Evolutionary conservation across 176 grass and related monocot genomes (phyloP), one percentile per base, ranked within the genome.

Genomic region (Musa itinerans): DNA sequence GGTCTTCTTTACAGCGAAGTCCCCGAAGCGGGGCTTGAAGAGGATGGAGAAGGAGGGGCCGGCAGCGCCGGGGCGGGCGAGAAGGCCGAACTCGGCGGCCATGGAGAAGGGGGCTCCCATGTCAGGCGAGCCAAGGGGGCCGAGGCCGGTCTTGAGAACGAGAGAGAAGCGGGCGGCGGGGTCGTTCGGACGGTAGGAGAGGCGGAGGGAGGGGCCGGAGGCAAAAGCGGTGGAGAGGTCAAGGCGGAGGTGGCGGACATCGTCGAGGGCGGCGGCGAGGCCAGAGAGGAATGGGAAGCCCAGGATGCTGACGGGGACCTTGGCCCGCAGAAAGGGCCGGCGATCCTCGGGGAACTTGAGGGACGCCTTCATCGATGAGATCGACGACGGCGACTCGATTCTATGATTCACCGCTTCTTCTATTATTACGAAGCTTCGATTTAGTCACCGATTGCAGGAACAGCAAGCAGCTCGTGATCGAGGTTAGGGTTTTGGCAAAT

Each of bases 151-250:
- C 69, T 80, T 80, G 55, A 80, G 13, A 22, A 73, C 69, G 69
- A 80, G 48, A 68, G 56, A 57, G 69, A 80, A 80, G 68, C 48
- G 78, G 55, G 59, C 50, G 24, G 27, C 51, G 57, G 78, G 9
- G 9, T 80, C 55, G 55, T 80, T 80, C 13, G 78, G 78, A 43
- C 78, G 69, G 55, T 73, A 80, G 19, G 78, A 73, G 57, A 80
- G 53, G 69, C 78, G 78, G 43, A 73, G 50, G 34, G 56, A 80
- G 20, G 78, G 78, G 9, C 78, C 78, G 21, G 69, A 80, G 8
- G 24, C 69, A 69, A 80, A 80, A 57, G 68, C 78, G 68, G 78
- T 73, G n/a, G 56, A 70, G 29, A 80, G 69, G 68, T 80, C 78
- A 49, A 80, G 48, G 68, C 78, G 78, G 21, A 80, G 55, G 25